These are phyloP conservation scores for Pontederia paniculata DNA, from an alignment of 176 grass and related monocot species.

Conservation along the genomic window DNA sequence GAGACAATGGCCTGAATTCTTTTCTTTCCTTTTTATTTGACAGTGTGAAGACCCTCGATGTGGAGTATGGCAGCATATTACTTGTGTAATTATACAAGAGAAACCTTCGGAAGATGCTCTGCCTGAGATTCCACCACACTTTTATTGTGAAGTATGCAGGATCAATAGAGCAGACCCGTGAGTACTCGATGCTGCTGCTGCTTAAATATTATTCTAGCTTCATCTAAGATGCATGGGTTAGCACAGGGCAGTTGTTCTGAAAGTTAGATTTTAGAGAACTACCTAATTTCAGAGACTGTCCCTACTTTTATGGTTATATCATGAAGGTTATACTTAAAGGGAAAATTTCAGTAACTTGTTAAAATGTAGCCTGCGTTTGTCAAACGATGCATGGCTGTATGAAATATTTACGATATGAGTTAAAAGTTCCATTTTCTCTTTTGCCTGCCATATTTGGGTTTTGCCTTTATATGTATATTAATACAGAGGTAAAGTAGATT, in stretches of 20 bases:
- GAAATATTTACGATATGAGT: too few relatives aligned
- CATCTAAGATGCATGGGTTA: neutral
- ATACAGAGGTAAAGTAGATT: neutral
- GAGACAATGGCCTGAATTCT: neutral
- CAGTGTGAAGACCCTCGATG: constrained; percentile 72
- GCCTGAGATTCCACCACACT: constrained; percentile 40
- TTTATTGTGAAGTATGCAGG: constrained; percentile 83
- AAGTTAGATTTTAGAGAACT: too few relatives aligned
- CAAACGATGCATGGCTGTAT: too few relatives aligned
- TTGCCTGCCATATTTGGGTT: too few relatives aligned
- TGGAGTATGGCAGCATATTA: constrained; percentile 56
- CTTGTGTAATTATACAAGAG: constrained; percentile 66
- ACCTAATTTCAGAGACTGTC: too few relatives aligned
- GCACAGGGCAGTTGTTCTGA: too few relatives aligned
- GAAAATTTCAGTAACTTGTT: too few relatives aligned
- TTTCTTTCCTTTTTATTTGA: constrained; percentile 11
- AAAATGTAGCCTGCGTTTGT: too few relatives aligned
- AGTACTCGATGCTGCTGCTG: constrained; percentile 8
- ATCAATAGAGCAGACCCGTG: constrained; percentile 81
- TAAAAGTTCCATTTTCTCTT: too few relatives aligned
- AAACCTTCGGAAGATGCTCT: constrained; percentile 34
- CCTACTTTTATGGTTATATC: too few relatives aligned
- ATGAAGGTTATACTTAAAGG: too few relatives aligned
- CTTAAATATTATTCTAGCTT: neutral
- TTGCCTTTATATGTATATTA: neutral